Base-by-base conservation (phyloP, 2,329 filamentous ascomycete species). In the Venturia pyrina region DNA sequence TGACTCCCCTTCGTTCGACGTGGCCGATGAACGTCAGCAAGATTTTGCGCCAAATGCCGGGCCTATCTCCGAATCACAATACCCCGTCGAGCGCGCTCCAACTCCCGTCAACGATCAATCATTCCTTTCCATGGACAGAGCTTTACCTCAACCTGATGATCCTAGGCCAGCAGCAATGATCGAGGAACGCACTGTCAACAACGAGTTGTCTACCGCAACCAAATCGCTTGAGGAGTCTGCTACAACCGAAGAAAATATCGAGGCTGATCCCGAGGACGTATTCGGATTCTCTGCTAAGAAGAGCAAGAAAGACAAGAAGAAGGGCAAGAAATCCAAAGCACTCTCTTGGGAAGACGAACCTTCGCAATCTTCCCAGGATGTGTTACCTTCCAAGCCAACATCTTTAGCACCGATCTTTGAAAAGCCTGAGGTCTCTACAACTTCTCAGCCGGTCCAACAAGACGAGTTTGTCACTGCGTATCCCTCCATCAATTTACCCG, bases 261-360 rank as follows among this genome's bases (percentile, higher is more conserved):
- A 65, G 19, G 62, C 63, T 41, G 41, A 37, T 41, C 46, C 46
- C 15, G 46, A 65, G 19, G 63, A 56, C 10, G 46, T 59, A 40
- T 41, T 65, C 28, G 46, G 17, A 1, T 40, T 57, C 1, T 28
- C 19, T 13, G 24, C 53, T n/a, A 65, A 60, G 57, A 61, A 61
- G 34, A 40, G 34, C 28, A 65, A 65, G 28, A 43, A 65, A 40
- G 65, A 46, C 34, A 63, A 62, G 28, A 41, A 53, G 59, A 53
- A 21, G 64, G 56, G 24, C 28, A 65, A 65, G 64, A 53, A 65
- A 40, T 37, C 32, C 11, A 62, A 65, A 50, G 56, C 28, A 48
- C 41, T 48, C 11, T 40, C 32, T 24, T 28, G 6, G 34, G 62
- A 63, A 37, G 43, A 21, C 24, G 24, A 56, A 17, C 11, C 24